Conservation (phyloP, 2,329 filamentous ascomycete genomes). For the Aureobasidium namibiae region DNA sequence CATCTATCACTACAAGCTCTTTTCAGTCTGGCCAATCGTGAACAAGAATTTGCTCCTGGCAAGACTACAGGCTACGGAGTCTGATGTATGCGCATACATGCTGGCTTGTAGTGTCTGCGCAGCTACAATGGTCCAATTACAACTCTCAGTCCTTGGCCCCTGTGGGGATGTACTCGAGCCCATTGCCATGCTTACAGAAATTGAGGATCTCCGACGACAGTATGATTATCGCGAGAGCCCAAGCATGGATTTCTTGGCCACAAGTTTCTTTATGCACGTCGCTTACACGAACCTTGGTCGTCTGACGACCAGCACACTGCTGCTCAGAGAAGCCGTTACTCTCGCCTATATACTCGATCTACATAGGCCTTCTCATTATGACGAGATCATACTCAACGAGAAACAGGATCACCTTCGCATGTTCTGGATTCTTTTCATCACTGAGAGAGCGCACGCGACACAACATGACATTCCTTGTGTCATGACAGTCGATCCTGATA, state of each 20-base stretch:
- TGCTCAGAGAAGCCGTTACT: conserved; percentile 16
- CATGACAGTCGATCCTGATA: background rate
- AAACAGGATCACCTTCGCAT: conserved; percentile 8
- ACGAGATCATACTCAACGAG: background rate
- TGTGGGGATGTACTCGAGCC: background rate
- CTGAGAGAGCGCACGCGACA: conserved; percentile 12
- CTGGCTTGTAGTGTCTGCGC: conserved; percentile 15
- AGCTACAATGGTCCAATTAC: conserved; percentile 16
- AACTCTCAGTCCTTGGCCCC: background rate
- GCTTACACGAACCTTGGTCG: conserved; percentile 14
- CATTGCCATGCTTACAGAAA: conserved; percentile 8
- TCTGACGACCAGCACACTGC: conserved; percentile 13
- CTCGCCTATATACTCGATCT: conserved; percentile 16
- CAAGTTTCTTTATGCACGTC: conserved; percentile 17
- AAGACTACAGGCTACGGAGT: background rate
- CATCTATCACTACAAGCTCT: conserved; percentile 18
- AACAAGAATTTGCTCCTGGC: conserved; percentile 2
- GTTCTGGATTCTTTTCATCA: conserved; percentile 17
- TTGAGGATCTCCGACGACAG: conserved; percentile 12
- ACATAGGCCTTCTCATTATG: conserved; percentile 14
- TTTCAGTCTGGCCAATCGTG: conserved; percentile 17
- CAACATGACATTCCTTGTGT: conserved; percentile 15
- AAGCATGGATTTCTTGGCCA: conserved; percentile 6
- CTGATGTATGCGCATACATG: conserved; percentile 13
- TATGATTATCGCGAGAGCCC: conserved; percentile 14